Base-by-base conservation (phyloP, 2,329 filamentous ascomycete genomes). In the Neospermospora avenae region DNA sequence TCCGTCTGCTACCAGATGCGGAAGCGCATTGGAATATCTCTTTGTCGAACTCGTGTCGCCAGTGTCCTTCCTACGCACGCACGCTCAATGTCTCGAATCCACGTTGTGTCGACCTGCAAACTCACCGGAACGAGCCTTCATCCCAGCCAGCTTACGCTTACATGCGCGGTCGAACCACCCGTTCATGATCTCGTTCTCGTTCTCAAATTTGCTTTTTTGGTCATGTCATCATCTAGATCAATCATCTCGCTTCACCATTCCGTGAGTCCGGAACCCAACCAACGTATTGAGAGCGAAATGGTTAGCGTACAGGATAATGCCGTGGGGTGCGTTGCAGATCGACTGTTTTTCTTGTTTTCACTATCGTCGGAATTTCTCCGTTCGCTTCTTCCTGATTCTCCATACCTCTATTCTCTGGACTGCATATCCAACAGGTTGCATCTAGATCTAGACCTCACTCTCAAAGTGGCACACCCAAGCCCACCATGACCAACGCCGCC, bases 61-160 rank as follows among this genome's bases (percentile, higher is more conserved):
- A 51, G 35, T 51, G 14, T 51, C 7, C 45, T 48, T 51, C 8
- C 24, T 48, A 51, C 49, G 55, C 55, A 57, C 34, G 45, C 45
- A 57, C 55, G 55, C 55, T 16, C 55, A 45, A 51, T 41, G 25
- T 57, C 10, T 39, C 16, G n/a, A 55, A 22, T 57, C 55, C 35
- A 57, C 46, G 31, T 51, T 51, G 31, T 35, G 35, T 51, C 28
- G 46, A 51, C 20, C 55, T 51, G 55, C 45, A 44, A 57, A 51
- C 45, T 49, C 55, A 45, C 42, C 45, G 34, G 35, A 57, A 6
- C 28, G 28, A 31, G 28, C 28, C 6, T 31, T 48, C 55, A 28
- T 31, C n/a, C 45, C 45, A 42, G 20, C 42, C 31, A 45, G 18
- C 39, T 24, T 45, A 34, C 24, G 20, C 54, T 20, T 8, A 49